phyloP scores from a whole-genome alignment of 164 flowering plant species.

The Litsea cubeba region DNA sequence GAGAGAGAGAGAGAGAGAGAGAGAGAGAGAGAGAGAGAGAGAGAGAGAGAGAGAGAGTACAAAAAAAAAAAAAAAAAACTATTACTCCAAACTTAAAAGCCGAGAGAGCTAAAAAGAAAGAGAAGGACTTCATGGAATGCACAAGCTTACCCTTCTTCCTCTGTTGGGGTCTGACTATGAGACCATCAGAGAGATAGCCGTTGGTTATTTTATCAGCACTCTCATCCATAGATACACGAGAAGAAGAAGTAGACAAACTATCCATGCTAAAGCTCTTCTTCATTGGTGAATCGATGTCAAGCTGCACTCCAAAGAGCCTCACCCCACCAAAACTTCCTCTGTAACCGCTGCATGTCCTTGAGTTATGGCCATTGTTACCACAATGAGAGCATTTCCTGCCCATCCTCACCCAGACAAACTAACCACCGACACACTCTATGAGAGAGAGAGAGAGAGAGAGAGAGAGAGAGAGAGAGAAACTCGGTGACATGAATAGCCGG shows the following conservation, averaged over 20 bases:
- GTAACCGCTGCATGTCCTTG: constrained; percentile 56
- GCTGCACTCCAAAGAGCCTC: constrained; percentile 75
- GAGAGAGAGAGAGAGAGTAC: not conserved
- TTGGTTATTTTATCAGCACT: constrained; percentile 29
- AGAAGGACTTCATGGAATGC: not conserved
- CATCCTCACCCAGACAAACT: constrained; percentile 38
- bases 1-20: not conserved
- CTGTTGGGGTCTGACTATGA: constrained; percentile 35
- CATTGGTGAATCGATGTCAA: constrained; percentile 39
- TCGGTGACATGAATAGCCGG: constrained; percentile 3
- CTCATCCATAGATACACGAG: constrained; percentile 28
- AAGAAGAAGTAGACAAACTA: constrained; percentile 36
- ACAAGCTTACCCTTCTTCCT: constrained; percentile 53
- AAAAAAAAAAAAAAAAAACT: not conserved
- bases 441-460: constrained; percentile 3
- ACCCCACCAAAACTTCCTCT: constrained; percentile 29
- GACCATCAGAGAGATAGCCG: constrained; percentile 65
- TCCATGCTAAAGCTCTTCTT: constrained; percentile 70
- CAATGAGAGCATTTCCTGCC: constrained; percentile 85
- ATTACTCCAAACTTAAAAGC: too few species aligned
- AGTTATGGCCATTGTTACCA: constrained; percentile 80
- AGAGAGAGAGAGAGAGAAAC: not conserved
- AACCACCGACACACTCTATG: not conserved
- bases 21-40: not conserved
- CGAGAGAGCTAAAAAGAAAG: not conserved